A percentile compares a stretch with the other conserved stretches of the same genome.
Evolutionary conservation across 208 protist genomes (phyloP).

Genomic region (Plasmodiophora brassicae): DNA sequence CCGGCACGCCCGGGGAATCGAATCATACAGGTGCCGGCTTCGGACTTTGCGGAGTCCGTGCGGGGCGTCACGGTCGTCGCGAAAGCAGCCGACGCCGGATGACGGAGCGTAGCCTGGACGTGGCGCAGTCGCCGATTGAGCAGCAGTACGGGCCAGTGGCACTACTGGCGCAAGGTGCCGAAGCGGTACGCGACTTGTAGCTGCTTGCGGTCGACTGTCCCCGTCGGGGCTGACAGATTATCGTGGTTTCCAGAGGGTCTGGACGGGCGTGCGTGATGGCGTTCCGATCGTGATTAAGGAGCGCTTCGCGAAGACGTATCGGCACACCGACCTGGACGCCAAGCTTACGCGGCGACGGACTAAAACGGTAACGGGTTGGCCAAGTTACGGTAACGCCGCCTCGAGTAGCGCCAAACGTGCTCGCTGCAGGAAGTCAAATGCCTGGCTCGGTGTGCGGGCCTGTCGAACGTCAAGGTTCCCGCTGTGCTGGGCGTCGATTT

Average conservation of each 20-base stretch:
- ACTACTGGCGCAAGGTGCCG: background rate
- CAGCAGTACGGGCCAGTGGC: too few relatives aligned
- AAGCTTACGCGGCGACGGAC: slow-evolving; percentile 45
- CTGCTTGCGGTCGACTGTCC: background rate
- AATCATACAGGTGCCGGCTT: too few relatives aligned
- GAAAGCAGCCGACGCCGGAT: too few relatives aligned
- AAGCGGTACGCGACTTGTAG: background rate
- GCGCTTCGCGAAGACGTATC: slow-evolving; percentile 68
- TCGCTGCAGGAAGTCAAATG: background rate
- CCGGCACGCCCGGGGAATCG: too few relatives aligned
- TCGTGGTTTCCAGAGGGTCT: slow-evolving; percentile 16
- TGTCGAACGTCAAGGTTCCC: background rate
- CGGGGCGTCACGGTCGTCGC: too few relatives aligned
- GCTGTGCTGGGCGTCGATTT: background rate
- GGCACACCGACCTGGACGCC: slow-evolving; percentile 62
- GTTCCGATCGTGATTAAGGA: slow-evolving; percentile 62
- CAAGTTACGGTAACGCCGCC: background rate
- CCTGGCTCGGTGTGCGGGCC: background rate
- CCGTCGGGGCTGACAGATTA: background rate
- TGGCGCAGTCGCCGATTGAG: too few relatives aligned
- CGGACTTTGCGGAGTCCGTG: too few relatives aligned
- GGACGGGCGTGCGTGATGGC: background rate
- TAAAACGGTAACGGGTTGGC: background rate
- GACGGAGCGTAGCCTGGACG: too few relatives aligned
- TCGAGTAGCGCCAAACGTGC: too few relatives aligned